Evolutionary conservation across 306 rosid genomes (phyloP), one percentile per base, ranked within the genome.

Genomic region (Cotoneaster glaucophyllus): DNA sequence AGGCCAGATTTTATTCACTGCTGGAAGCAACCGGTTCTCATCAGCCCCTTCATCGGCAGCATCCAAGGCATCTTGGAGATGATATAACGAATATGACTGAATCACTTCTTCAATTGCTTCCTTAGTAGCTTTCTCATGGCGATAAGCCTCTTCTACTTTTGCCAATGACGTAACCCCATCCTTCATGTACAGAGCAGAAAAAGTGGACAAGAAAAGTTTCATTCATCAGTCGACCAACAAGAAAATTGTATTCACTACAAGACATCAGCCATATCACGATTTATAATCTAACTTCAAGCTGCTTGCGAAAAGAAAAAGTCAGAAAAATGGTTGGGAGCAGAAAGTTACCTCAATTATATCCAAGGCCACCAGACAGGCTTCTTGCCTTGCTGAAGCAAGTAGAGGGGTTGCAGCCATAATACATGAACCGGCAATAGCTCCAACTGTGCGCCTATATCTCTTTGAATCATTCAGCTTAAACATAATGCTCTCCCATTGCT

Each of bases 1-100:
- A 39, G 97, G 97, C 98, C 97, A 95, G 83, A 92, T 85, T 78
- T 90, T 95, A 84, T 92, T 95, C 93, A 92, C 85, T n/a, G 93
- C 96, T 1, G 98, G 98, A 89, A 92, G 98, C 83, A 92, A 71
- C 87, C 98, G 82, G 82, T 92, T 95, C 74, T 92, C 98, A 53
- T 88, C 97, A 9, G 88, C 66, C 73, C 85, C 96, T 69, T 87
- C 94, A 61, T 89, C 93, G 24, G 86, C 72, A 65, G 84, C 87
- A 63, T 85, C 86, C 62, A 92, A 71, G 58, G 85, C 83, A 81
- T 95, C 97, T 79, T 82, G 86, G 77, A 94, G 87, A 41, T 81
- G 88, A 87, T 81, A 88, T 29, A 89, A 70, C 19, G 93, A 92
- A 26, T 31, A 68, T 56, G 85, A 85, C 72, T 66, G 74, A 22